phyloP scores from a whole-genome alignment of 148 eudicot species.

The Arbutus unedo region DNA sequence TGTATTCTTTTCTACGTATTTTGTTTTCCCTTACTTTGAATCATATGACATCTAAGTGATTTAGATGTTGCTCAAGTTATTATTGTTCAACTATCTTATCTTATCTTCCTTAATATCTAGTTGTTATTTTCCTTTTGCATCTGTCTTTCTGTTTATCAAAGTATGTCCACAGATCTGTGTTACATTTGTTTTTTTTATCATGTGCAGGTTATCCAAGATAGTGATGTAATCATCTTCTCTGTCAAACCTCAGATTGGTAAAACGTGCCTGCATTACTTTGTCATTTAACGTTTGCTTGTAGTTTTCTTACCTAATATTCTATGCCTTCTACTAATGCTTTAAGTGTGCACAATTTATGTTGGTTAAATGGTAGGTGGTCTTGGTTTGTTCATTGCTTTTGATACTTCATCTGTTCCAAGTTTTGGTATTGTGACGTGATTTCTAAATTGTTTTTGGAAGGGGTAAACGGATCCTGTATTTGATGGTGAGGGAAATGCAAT shows the following conservation, averaged over 20 bases:
- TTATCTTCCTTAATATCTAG: neutral
- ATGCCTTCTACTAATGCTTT: neutral
- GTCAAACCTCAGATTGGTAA: conserved; percentile 88
- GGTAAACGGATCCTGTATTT: neutral
- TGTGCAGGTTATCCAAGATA: conserved; percentile 68
- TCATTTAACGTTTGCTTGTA: neutral
- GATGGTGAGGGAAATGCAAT: neutral
- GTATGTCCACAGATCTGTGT: neutral
- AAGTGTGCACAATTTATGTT: neutral
- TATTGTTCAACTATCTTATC: neutral
- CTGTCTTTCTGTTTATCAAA: neutral
- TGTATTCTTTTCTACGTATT: neutral
- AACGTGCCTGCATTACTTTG: neutral
- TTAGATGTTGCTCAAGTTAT: no score
- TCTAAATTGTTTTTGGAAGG: neutral
- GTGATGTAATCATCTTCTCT: conserved; percentile 71
- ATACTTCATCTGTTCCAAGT: neutral
- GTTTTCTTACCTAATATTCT: neutral
- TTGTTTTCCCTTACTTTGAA: neutral
- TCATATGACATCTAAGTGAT: neutral
- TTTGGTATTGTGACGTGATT: neutral
- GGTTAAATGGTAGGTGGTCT: neutral
- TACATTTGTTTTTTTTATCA: conserved; percentile 9
- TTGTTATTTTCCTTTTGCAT: conserved; percentile 6
- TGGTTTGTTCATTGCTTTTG: neutral